Percentiles rank a stretch among this genome's conserved stretches.
Evolutionary conservation across 306 rosid genomes (phyloP).

Genomic region (Crotalaria pallida): DNA sequence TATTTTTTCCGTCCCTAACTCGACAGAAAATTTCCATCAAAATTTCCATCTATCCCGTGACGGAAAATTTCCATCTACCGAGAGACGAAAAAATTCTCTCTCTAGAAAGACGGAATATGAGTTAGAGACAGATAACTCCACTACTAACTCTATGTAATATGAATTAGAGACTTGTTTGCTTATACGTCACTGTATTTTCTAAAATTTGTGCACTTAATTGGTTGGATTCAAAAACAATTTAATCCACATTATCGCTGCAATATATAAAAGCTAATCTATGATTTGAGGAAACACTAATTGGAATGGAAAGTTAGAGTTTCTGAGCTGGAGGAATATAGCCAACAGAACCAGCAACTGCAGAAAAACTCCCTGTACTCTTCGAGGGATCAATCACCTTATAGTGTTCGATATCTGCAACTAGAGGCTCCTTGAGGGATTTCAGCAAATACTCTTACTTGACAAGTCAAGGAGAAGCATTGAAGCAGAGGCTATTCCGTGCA

Average conservation of each 20-base stretch:
- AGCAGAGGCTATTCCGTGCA: conserved; percentile 62
- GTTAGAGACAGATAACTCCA: too few species aligned
- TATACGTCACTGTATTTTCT: background rate
- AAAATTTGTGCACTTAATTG: background rate
- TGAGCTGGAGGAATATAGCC: conserved; percentile 97
- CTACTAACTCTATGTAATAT: background rate
- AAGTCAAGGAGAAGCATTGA: conserved; percentile 80
- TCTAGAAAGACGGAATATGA: too few species aligned
- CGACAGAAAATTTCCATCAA: too few species aligned
- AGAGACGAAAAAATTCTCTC: too few species aligned
- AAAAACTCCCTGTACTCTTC: conserved; percentile 78
- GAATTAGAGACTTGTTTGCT: background rate
- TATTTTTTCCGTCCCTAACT: too few species aligned
- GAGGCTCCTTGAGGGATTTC: conserved; percentile 89
- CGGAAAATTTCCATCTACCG: too few species aligned
- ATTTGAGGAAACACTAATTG: background rate
- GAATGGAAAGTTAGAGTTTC: conserved; percentile 13
- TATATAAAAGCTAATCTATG: background rate
- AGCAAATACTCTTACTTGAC: conserved; percentile 75
- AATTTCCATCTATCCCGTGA: too few species aligned
- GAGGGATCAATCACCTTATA: conserved; percentile 81
- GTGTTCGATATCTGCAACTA: conserved; percentile 84
- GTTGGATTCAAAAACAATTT: background rate
- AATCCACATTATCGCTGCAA: background rate
- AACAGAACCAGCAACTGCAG: conserved; percentile 83